Conservation (phyloP, 1,284 basidiomycete genomes). For the Naganishia cerealis region DNA sequence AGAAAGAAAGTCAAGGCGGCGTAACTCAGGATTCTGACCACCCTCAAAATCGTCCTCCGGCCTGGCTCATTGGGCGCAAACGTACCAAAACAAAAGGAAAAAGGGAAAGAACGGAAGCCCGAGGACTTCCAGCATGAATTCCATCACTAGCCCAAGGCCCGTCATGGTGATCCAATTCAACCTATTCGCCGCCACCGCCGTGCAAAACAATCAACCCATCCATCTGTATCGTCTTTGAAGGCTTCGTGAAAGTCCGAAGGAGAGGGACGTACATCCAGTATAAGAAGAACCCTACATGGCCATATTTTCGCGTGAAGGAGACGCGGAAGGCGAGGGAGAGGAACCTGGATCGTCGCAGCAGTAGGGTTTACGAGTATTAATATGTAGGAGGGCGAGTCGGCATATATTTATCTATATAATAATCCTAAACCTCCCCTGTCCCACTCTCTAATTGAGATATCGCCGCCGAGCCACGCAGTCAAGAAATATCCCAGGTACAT, state of each 20-base stretch:
- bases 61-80: slow-evolving; percentile 15
- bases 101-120: slow-evolving; percentile 48
- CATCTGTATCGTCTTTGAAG: too few relatives aligned
- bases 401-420: too few relatives aligned
- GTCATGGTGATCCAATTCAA: slow-evolving; percentile 46
- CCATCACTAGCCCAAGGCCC: slow-evolving; percentile 47
- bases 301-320: slow-evolving; percentile 42
- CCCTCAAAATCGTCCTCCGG: background rate
- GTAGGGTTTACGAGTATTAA: background rate
- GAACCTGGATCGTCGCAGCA: slow-evolving; percentile 28
- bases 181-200: slow-evolving; percentile 3
- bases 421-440: too few relatives aligned
- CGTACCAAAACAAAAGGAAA: slow-evolving; percentile 50
- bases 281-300: slow-evolving; percentile 44
- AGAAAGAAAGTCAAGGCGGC: background rate
- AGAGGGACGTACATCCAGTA: slow-evolving; percentile 44
- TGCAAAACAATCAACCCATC: background rate
- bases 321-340: slow-evolving; percentile 47
- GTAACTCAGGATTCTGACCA: background rate
- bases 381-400: background rate
- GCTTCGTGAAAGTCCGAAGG: background rate
- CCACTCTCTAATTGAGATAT: too few relatives aligned
- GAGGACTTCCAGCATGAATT: slow-evolving; percentile 43
- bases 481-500: too few relatives aligned
- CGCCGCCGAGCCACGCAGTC: too few relatives aligned